A percentile compares a stretch with the other conserved stretches of the same genome.
Evolutionary conservation across 2,329 filamentous ascomycete species (phyloP).

Genomic region (Trichophyton schoenleinii): DNA sequence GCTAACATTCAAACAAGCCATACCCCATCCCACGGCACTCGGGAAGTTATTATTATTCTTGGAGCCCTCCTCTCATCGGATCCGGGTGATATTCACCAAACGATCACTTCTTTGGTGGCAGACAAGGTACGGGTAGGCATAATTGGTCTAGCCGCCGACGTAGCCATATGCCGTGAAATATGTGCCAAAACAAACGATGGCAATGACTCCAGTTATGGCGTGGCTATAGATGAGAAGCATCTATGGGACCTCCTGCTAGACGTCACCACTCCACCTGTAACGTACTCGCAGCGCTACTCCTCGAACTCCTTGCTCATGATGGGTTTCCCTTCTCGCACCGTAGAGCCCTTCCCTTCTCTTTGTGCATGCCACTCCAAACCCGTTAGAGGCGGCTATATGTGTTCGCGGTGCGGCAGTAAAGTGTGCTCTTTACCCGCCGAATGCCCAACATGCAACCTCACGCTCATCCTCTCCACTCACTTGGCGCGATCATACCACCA

Average conservation of each 20-base stretch:
- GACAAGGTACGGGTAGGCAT: slow-evolving; percentile 81
- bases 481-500: slow-evolving; percentile 88
- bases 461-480: slow-evolving; percentile 87
- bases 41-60: slow-evolving; percentile 84
- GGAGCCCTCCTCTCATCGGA: slow-evolving; percentile 83
- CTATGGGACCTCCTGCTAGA: slow-evolving; percentile 81
- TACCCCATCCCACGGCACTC: slow-evolving; percentile 80
- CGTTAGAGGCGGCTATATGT: slow-evolving; percentile 73
- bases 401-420: slow-evolving; percentile 75
- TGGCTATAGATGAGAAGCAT: slow-evolving; percentile 77
- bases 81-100: slow-evolving; percentile 89
- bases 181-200: slow-evolving; percentile 78
- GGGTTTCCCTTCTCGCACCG: slow-evolving; percentile 83
- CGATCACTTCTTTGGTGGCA: slow-evolving; percentile 61
- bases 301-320: slow-evolving; percentile 68
- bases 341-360: slow-evolving; percentile 59
- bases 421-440: slow-evolving; percentile 84
- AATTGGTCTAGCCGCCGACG: slow-evolving; percentile 79
- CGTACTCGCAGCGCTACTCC: slow-evolving; percentile 46
- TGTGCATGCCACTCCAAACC: slow-evolving; percentile 86
- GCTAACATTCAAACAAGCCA: slow-evolving; percentile 43
- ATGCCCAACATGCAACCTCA: slow-evolving; percentile 82
- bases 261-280: slow-evolving; percentile 78
- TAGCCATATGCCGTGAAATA: slow-evolving; percentile 83
- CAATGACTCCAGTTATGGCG: slow-evolving; percentile 57